Base-by-base conservation (phyloP, 257 asterid species). In the Solanum infundibuliforme region DNA sequence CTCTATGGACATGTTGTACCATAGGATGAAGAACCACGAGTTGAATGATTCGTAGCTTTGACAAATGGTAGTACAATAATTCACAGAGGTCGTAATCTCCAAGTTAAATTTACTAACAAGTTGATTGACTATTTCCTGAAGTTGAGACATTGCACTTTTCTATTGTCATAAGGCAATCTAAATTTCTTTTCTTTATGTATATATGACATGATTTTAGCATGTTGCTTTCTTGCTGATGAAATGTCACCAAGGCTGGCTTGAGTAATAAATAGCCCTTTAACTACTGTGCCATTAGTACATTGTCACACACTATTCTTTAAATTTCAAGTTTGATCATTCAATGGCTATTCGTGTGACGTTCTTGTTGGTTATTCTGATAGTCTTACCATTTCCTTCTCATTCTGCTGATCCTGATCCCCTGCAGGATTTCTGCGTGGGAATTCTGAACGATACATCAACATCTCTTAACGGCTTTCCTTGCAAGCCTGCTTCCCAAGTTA, bases 341-440 rank as follows among this genome's bases (percentile, higher is more conserved):
- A 69, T 69, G 75, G 38, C 36, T 29, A 4, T 13, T 29, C 21
- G 82, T 2, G 31, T 25, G 43, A 25, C 4, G 46, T 41, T 41
- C 20, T 27, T 71, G 31, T 35, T 52, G 14, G 32, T 32, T 41
- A 21, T 86, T 21, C 9, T 86, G 6, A 7, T 71, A 41, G 31
- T 92, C 7, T 76, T 91, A 2, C 93, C 92, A 58, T 81, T 76
- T 1, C 90, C 92, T 81, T 91, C 90, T 38, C 89, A 75, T 29
- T 90, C 86, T 3, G 85, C 94, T 23, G 96, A 94, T 82, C 94
- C 98, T 55, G 94, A 91, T 74, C 90, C 94, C 5, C 12, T 95
- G 58, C 95, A 93, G 86, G 98, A 94, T 84, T 93, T 94, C 87
- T 94, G 96, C 77, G 84, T 93, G 2, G 95, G 92, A 5, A 91